Conservation (phyloP, 1,284 basidiomycete species). For the Cryptococcus neoformans region DNA sequence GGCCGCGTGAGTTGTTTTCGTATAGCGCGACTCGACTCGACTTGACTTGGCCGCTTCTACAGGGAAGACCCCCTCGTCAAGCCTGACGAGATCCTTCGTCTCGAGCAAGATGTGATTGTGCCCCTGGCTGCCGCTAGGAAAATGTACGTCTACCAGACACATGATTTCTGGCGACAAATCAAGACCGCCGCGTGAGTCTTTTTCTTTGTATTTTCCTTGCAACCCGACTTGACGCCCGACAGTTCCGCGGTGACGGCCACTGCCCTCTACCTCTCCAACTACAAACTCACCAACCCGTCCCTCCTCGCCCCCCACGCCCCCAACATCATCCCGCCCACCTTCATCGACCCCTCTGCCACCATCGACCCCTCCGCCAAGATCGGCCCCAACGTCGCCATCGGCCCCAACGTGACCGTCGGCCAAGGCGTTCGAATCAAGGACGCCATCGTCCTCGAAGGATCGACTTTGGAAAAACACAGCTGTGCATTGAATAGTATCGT, state of each 20-base stretch:
- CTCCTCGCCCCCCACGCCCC: conserved; percentile 36
- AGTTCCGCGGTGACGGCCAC: conserved; percentile 40
- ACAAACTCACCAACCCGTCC: conserved; percentile 34
- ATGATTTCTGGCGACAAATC: conserved; percentile 54
- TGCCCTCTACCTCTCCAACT: conserved; percentile 49
- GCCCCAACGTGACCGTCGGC: conserved; percentile 49
- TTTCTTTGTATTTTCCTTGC: too few relatives aligned
- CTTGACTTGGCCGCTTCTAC: not conserved
- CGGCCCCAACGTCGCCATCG: conserved; percentile 53
- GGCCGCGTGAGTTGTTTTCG: conserved; percentile 41
- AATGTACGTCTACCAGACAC: conserved; percentile 54
- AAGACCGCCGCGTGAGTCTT: conserved; percentile 53
- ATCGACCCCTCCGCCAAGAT: conserved; percentile 52
- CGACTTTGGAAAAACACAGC: conserved; percentile 51
- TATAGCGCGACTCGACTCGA: not conserved
- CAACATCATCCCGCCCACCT: conserved; percentile 51
- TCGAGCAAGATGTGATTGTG: conserved; percentile 56
- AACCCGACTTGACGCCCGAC: too few relatives aligned
- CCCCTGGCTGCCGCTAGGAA: conserved; percentile 52
- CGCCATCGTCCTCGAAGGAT: conserved; percentile 52
- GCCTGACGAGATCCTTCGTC: conserved; percentile 52
- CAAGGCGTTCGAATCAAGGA: conserved; percentile 53
- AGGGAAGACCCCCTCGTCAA: conserved; percentile 50
- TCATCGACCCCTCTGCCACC: conserved; percentile 50
- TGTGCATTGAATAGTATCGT: conserved; percentile 53